Evolutionary conservation across 345 rosid species (phyloP), one percentile per base, ranked within the genome.

Genomic region (Angophora floribunda): DNA sequence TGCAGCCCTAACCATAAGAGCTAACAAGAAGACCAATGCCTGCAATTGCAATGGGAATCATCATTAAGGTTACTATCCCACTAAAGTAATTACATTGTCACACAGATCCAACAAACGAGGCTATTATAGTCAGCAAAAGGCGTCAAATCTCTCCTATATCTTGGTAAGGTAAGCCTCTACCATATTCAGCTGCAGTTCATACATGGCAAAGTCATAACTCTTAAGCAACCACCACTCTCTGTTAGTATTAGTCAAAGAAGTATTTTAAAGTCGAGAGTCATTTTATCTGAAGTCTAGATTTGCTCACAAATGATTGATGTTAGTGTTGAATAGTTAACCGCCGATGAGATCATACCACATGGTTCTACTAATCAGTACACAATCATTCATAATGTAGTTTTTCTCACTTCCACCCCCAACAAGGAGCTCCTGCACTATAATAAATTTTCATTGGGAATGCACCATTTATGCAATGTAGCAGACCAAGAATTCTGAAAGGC

Each of bases 11-110:
- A 98, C 98, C 87, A 95, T 85, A 86, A 98, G 93, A 85, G 99
- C 95, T 89, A 98, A 93, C 92, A 95, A 87, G 95, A 98, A 97
- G 84, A 96, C 89, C 89, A 98, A 80, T 86, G 96, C 99, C 99
- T 98, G 95, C 93, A 89, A 91, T 84, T 11, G 57, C 86, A 89
- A 50, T 30, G 67, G 52, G 63, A 89, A 85, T 86, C 63, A 87
- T 15, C 16, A 53, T 52, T 47, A 41, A 51, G 86, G 61, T 3
- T 21, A 55, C 51, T 36, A n/a, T 26, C 53, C 21, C 49, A 28
- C 45, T 47, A 65, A 41, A 49, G 41, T 50, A 65, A 51, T 85
- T 15, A 63, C 15, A 0, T 6, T 59, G 65, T 10, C n/a, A 24
- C 5, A 59, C 65, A 41, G 15, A 75, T 26, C 49, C 1, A 1